Evolutionary conservation across 1,139 yeast genomes (phyloP).

Genomic region (Candida albicans): DNA sequence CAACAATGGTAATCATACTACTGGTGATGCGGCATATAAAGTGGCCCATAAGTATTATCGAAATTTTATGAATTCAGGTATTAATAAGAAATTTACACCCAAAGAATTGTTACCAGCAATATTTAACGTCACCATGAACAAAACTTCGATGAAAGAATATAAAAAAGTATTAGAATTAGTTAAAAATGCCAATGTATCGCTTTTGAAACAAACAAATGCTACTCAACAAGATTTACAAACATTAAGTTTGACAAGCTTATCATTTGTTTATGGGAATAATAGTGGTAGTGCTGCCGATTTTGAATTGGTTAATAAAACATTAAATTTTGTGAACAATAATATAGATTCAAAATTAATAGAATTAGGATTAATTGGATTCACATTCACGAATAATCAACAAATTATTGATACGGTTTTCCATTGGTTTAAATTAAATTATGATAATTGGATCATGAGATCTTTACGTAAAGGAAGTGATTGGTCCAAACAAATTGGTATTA

Average conservation of each 20-base stretch:
- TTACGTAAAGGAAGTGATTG: constrained; percentile 45
- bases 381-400: constrained; percentile 12
- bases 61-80: constrained; percentile 47
- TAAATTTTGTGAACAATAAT: constrained; percentile 56
- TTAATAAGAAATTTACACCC: constrained; percentile 45
- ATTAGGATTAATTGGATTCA: constrained; percentile 52
- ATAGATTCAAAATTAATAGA: constrained; percentile 56
- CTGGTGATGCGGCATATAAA: constrained; percentile 18
- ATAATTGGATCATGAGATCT: constrained; percentile 49
- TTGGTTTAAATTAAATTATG: constrained; percentile 56
- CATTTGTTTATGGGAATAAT: constrained; percentile 44
- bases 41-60: constrained; percentile 44
- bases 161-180: constrained; percentile 55
- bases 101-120: constrained; percentile 39
- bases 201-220: constrained; percentile 32
- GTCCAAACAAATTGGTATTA: constrained; percentile 38
- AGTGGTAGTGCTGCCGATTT: constrained; percentile 22
- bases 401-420: constrained; percentile 40
- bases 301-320: constrained; percentile 50
- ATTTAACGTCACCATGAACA: constrained; percentile 33
- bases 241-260: constrained; percentile 53
- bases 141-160: constrained; percentile 50
- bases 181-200: constrained; percentile 45
- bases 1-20: too few relatives aligned
- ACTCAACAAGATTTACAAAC: constrained; percentile 46